Evolutionary conservation across 169 alveolate species (phyloP).

Genomic region (Babesia bovis): DNA sequence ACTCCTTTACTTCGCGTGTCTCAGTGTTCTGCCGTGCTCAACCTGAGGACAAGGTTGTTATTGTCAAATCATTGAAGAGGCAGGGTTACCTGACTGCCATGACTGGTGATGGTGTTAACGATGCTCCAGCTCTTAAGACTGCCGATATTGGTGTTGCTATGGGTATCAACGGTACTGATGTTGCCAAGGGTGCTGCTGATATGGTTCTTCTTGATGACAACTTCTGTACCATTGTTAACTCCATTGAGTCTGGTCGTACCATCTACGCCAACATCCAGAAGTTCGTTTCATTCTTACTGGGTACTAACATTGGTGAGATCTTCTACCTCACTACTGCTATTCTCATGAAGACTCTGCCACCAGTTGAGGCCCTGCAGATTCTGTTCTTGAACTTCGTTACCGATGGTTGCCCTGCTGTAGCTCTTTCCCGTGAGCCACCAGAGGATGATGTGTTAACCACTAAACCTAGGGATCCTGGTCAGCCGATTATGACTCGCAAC

Average conservation of each 20-base stretch:
- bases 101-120: constrained; percentile 92
- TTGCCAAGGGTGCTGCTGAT: constrained; percentile 84
- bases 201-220: constrained; percentile 84
- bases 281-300: constrained; percentile 90
- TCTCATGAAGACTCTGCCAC: constrained; percentile 84
- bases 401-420: constrained; percentile 93
- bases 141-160: constrained; percentile 93
- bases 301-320: constrained; percentile 91
- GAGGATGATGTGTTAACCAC: constrained; percentile 84
- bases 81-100: constrained; percentile 89
- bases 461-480: constrained; percentile 85
- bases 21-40: constrained; percentile 87
- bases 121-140: constrained; percentile 89
- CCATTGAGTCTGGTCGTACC: constrained; percentile 89
- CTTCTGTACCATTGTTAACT: constrained; percentile 86
- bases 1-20: constrained; percentile 72
- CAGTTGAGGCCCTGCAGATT: constrained; percentile 88
- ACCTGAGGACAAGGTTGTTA: constrained; percentile 89
- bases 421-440: constrained; percentile 90
- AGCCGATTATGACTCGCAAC: constrained; percentile 87
- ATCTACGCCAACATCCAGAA: constrained; percentile 91
- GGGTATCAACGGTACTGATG: constrained; percentile 93
- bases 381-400: constrained; percentile 88
- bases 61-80: constrained; percentile 85
- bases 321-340: constrained; percentile 83